A percentile compares a stretch with the other conserved stretches of the same genome.
phyloP scores from a whole-genome alignment of 257 asterid species.

The Mitragyna speciosa region DNA sequence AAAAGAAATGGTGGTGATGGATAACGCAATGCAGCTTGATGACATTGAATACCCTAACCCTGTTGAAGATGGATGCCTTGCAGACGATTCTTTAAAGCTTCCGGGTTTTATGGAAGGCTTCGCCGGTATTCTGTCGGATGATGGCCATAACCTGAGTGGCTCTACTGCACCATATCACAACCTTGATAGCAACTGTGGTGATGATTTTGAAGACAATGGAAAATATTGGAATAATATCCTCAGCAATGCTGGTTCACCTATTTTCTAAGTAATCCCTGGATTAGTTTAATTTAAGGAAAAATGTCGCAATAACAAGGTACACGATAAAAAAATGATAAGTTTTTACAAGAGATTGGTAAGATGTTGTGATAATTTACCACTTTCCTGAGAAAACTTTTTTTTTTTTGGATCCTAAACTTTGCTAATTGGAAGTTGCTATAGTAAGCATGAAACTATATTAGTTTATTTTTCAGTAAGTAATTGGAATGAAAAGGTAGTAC shows the following conservation, averaged over 20 bases:
- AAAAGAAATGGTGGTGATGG: background rate
- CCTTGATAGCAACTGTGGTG: background rate
- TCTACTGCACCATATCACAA: background rate
- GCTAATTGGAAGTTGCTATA: too few relatives aligned
- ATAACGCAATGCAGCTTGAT: background rate
- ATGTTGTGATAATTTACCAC: too few relatives aligned
- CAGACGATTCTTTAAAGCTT: background rate
- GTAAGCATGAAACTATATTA: background rate
- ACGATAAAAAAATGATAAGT: too few relatives aligned
- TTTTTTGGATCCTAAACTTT: too few relatives aligned
- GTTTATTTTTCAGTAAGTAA: background rate
- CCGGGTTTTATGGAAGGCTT: background rate
- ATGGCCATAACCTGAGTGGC: background rate
- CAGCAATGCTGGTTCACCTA: background rate
- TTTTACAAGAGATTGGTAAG: too few relatives aligned
- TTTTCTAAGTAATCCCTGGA: background rate
- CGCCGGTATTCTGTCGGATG: background rate
- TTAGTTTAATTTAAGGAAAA: background rate
- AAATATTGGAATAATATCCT: slow-evolving; percentile 20
- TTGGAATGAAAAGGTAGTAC: background rate
- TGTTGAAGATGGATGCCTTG: background rate
- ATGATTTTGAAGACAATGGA: slow-evolving; percentile 6
- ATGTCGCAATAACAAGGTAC: too few relatives aligned
- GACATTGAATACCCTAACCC: background rate
- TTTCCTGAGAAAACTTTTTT: too few relatives aligned